A percentile compares a stretch with the other conserved stretches of the same genome.
phyloP scores from a whole-genome alignment of 345 rosid species.

The Ceriops zippeliana region DNA sequence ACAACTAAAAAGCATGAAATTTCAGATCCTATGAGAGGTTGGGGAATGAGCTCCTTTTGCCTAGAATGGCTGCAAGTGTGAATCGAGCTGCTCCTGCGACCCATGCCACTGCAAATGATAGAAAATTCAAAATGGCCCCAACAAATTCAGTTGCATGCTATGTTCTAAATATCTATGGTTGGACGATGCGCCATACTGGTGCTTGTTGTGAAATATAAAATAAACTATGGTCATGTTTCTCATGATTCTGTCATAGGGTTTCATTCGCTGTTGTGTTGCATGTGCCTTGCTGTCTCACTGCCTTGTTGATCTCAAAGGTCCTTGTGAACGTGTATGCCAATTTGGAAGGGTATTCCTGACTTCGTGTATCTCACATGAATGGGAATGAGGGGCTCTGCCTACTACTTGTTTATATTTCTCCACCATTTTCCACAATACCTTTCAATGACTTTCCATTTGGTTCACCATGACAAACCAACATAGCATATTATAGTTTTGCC shows the following conservation, averaged over 20 bases:
- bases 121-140: conserved; percentile 2
- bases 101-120: conserved; percentile 42
- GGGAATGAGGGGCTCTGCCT: too few species aligned
- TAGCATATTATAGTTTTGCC: too few species aligned
- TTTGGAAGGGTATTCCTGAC: too few species aligned
- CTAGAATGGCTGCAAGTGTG: conserved; percentile 64
- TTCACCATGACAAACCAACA: too few species aligned
- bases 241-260: not conserved
- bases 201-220: not conserved
- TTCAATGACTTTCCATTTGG: too few species aligned
- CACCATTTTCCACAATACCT: too few species aligned
- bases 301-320: not conserved
- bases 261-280: not conserved
- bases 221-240: not conserved
- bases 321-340: too few species aligned
- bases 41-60: conserved; percentile 35
- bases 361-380: too few species aligned
- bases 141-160: not conserved
- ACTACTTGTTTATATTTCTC: too few species aligned
- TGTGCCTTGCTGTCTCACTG: not conserved
- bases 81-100: conserved; percentile 62
- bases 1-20: not conserved
- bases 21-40: conserved; percentile 29
- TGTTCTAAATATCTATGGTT: not conserved
- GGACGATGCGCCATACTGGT: not conserved